Percentiles rank a stretch among this genome's conserved stretches.
These are phyloP conservation scores for Misopates orontium DNA, from an alignment of 257 asterid genomes.

Conservation along the genomic window DNA sequence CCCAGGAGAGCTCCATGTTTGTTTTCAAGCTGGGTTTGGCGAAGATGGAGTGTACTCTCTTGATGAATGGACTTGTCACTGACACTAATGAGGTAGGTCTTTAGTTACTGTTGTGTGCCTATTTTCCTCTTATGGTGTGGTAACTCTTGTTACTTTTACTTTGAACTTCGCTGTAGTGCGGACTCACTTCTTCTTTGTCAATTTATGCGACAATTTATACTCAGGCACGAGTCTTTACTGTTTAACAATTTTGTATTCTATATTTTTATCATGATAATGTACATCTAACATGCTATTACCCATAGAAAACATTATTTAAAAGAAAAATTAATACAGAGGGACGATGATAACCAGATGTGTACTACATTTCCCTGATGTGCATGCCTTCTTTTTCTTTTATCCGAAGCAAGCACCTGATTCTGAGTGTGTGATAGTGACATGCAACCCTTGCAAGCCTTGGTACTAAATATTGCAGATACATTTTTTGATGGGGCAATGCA, in stretches of 20 bases:
- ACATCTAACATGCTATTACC: slow-evolving; percentile 4
- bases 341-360: not conserved
- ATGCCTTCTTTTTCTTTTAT: slow-evolving; percentile 1
- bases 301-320: not conserved
- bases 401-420: slow-evolving; percentile 12
- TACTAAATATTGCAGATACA: not conserved
- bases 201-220: slow-evolving; percentile 3
- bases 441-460: not conserved
- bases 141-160: slow-evolving; percentile 13
- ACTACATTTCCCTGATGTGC: not conserved
- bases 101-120: slow-evolving; percentile 15
- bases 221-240: not conserved
- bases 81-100: slow-evolving; percentile 78
- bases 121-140: slow-evolving; percentile 17
- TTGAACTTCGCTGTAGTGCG: slow-evolving; percentile 17
- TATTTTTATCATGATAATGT: slow-evolving; percentile 6
- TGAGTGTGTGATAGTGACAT: not conserved
- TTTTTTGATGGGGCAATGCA: slow-evolving; percentile 1
- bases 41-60: slow-evolving; percentile 74
- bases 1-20: slow-evolving; percentile 77
- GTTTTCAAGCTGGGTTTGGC: slow-evolving; percentile 85
- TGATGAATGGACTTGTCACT: slow-evolving; percentile 94
- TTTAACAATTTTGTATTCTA: not conserved
- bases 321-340: slow-evolving; percentile 1
- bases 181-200: slow-evolving; percentile 9